A percentile compares a stretch with the other conserved stretches of the same genome.
Conservation (phyloP, 768 basidiomycete species). For the Leccinellum albellum region DNA sequence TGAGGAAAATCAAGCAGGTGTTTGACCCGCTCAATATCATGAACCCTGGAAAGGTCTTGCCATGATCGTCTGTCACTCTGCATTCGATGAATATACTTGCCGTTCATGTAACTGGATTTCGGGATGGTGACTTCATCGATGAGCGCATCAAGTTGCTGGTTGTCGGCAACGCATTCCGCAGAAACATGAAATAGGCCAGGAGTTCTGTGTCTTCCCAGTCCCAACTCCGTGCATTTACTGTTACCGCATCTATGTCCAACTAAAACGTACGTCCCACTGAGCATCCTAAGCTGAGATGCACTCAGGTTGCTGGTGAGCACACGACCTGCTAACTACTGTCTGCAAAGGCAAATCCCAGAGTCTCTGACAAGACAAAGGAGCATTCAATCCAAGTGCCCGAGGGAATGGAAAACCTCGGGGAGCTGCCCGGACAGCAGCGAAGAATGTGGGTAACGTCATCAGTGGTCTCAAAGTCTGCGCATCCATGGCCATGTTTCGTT, state of each 20-base stretch:
- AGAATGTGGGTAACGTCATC: conserved; percentile 17
- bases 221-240: background rate
- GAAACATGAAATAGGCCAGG: conserved; percentile 6
- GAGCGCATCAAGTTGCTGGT: conserved; percentile 1
- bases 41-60: conserved; percentile 84
- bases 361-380: conserved; percentile 21
- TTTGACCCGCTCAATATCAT: conserved; percentile 92
- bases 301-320: conserved; percentile 17
- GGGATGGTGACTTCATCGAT: conserved; percentile 1
- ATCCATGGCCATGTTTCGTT: background rate
- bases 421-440: conserved; percentile 16
- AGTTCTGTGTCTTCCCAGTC: background rate
- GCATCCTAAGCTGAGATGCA: background rate
- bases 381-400: conserved; percentile 24
- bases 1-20: conserved; percentile 84
- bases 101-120: background rate
- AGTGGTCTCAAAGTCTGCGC: conserved; percentile 20
- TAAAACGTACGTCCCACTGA: conserved; percentile 14
- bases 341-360: no score
- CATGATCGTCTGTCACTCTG: background rate
- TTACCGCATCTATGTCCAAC: conserved; percentile 10
- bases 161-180: conserved; percentile 10
- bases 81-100: background rate
- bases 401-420: conserved; percentile 15
- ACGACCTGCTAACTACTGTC: background rate